A percentile compares a stretch with the other conserved stretches of the same genome.
phyloP scores from a whole-genome alignment of 2,329 filamentous ascomycete species.

The Aspergillus latus region DNA sequence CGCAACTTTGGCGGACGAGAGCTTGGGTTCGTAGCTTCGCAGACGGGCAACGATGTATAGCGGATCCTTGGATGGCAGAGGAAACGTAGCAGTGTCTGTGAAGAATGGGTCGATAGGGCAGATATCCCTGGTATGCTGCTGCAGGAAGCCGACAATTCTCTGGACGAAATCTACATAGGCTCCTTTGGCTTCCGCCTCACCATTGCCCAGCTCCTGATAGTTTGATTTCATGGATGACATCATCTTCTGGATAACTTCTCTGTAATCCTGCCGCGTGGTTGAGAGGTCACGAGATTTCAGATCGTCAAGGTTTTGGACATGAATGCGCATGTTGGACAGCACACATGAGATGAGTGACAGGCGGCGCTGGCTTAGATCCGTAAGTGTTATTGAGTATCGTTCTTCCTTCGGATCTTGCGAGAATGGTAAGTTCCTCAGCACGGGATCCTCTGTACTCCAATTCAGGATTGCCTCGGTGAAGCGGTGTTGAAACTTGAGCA shows the following conservation, averaged over 20 bases:
- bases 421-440: constrained; percentile 62
- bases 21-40: constrained; percentile 58
- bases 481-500: constrained; percentile 61
- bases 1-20: constrained; percentile 49
- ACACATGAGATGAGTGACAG: constrained; percentile 57
- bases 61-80: constrained; percentile 60
- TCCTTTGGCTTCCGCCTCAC: constrained; percentile 41
- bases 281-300: constrained; percentile 36
- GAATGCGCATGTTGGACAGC: constrained; percentile 60
- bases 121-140: constrained; percentile 60
- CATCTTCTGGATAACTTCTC: constrained; percentile 53
- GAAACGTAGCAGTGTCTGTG: constrained; percentile 60
- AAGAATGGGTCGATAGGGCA: constrained; percentile 59
- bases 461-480: constrained; percentile 58
- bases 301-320: constrained; percentile 42
- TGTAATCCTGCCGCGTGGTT: constrained; percentile 46
- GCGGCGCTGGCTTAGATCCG: constrained; percentile 56
- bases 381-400: constrained; percentile 49
- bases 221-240: constrained; percentile 63
- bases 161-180: constrained; percentile 64
- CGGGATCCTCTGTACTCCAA: constrained; percentile 42
- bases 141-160: constrained; percentile 57
- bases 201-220: constrained; percentile 54
- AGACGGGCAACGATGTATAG: constrained; percentile 63
- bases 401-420: constrained; percentile 37